These are phyloP conservation scores for Microsporum ferrugineum DNA, from an alignment of 2,329 filamentous ascomycete genomes.

Conservation along the genomic window DNA sequence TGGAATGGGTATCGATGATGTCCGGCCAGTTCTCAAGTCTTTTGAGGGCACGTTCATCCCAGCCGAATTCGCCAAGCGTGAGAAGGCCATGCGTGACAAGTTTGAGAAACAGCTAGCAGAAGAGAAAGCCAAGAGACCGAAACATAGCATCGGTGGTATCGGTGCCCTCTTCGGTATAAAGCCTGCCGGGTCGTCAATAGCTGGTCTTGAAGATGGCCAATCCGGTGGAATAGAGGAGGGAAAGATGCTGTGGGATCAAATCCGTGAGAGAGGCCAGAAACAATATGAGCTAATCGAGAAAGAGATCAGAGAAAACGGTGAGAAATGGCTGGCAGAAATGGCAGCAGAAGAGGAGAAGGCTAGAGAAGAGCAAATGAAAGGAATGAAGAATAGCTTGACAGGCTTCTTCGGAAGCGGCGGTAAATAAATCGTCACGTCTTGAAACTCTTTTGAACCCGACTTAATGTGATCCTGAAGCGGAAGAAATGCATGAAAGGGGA, in stretches of 20 bases:
- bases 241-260: slow-evolving; percentile 94
- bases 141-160: slow-evolving; percentile 54
- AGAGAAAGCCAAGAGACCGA: slow-evolving; percentile 53
- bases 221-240: slow-evolving; percentile 74
- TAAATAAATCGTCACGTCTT: neutral
- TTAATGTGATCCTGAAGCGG: neutral
- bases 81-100: slow-evolving; percentile 71
- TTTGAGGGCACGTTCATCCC: slow-evolving; percentile 86
- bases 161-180: slow-evolving; percentile 69
- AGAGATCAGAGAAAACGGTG: slow-evolving; percentile 85
- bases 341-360: slow-evolving; percentile 75
- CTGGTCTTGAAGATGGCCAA: slow-evolving; percentile 54
- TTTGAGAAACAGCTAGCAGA: slow-evolving; percentile 68
- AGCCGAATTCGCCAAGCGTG: slow-evolving; percentile 75
- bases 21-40: slow-evolving; percentile 72
- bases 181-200: slow-evolving; percentile 43
- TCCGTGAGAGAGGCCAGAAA: slow-evolving; percentile 78
- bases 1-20: slow-evolving; percentile 82
- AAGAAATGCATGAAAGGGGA: slow-evolving; percentile 3
- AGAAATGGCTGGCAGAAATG: slow-evolving; percentile 93
- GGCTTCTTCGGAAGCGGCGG: slow-evolving; percentile 38
- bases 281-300: slow-evolving; percentile 82
- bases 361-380: slow-evolving; percentile 82
- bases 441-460: neutral
- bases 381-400: slow-evolving; percentile 70